Evolutionary conservation across 352 stramenopile species (phyloP), one percentile per base, ranked within the genome.

Genomic region (Phytophthora idaei): DNA sequence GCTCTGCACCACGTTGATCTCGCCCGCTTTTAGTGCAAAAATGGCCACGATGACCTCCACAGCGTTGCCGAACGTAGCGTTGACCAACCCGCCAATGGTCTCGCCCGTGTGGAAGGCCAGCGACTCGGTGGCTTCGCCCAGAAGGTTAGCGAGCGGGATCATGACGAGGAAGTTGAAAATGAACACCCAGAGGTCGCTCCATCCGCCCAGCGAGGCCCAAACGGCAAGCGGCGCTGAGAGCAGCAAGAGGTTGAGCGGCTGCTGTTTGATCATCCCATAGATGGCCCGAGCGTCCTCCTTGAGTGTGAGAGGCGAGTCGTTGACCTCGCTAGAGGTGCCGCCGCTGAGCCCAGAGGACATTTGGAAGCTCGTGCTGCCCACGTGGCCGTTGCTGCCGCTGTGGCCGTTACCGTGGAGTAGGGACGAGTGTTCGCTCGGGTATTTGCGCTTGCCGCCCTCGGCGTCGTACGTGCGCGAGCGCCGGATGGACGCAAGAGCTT

Each of bases 21-120:
- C 91, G 41, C 94, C 95, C 25, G 95, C 85, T 28, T 84, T 78
- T 12, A 99, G 87, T 17, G 97, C 97, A 12, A 98, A 97, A 46
- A 98, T 87, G 3, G 97, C 96, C 57, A 99, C 97, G 27, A 99
- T 90, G 17, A 99, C 83, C 85, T 99, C 97, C 5, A 98, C 96
- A 6, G 96, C 94, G 82, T 99, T 99, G 58, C 97, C 97, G 74
- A 99, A 98, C 7, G 97, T 99, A 31, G 97, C 97, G 83, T 99
- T 99, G 32, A 99, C 85, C 11, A 99, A 83, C 0, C 97, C 97
- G 51, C 97, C 97, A 57, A 99, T 97, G 0, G 96, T 99, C 66
- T 98, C 94, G 67, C 94, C 97, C 44, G 96, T 99, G 78, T 99
- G 97, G 69, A 95, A 91, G 9, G 97, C 95, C 7, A 99, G 90